Conservation (phyloP, 2,329 filamentous ascomycete species). For the Apiospora sp. region DNA sequence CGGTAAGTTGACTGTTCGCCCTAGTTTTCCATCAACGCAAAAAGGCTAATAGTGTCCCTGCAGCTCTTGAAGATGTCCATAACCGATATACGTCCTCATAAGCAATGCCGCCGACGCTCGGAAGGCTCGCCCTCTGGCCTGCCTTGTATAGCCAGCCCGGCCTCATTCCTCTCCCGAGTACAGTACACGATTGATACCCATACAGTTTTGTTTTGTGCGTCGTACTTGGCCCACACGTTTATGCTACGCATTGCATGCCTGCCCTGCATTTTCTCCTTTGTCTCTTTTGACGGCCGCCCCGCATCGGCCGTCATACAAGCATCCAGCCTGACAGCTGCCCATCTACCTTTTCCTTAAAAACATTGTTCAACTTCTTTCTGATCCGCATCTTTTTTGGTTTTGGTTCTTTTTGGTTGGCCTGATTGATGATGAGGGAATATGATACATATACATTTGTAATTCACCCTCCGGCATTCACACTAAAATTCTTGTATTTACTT, state of each 20-base stretch:
- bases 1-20: slow-evolving; percentile 50
- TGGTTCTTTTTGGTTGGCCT: not conserved
- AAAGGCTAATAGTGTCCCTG: slow-evolving; percentile 19
- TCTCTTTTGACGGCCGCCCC: not conserved
- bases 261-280: slow-evolving; percentile 13
- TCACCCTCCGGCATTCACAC: slow-evolving; percentile 7
- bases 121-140: not conserved
- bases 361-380: not conserved
- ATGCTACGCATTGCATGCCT: slow-evolving; percentile 14
- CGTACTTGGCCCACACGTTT: not conserved
- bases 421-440: slow-evolving; percentile 16
- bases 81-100: slow-evolving; percentile 17
- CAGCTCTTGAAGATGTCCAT: slow-evolving; percentile 29
- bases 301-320: not conserved
- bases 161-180: slow-evolving; percentile 8
- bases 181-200: slow-evolving; percentile 23
- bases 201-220: slow-evolving; percentile 17
- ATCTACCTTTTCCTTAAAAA: not conserved
- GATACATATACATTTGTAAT: slow-evolving; percentile 12
- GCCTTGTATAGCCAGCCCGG: not conserved
- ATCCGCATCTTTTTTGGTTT: not conserved
- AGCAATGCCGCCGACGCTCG: not conserved
- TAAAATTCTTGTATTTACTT: slow-evolving; percentile 18
- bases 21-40: not conserved
- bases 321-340: slow-evolving; percentile 5